Percentiles rank a stretch among this genome's conserved stretches.
Evolutionary conservation across 1,284 basidiomycete species (phyloP).

Genomic region (Leccinum fallax): DNA sequence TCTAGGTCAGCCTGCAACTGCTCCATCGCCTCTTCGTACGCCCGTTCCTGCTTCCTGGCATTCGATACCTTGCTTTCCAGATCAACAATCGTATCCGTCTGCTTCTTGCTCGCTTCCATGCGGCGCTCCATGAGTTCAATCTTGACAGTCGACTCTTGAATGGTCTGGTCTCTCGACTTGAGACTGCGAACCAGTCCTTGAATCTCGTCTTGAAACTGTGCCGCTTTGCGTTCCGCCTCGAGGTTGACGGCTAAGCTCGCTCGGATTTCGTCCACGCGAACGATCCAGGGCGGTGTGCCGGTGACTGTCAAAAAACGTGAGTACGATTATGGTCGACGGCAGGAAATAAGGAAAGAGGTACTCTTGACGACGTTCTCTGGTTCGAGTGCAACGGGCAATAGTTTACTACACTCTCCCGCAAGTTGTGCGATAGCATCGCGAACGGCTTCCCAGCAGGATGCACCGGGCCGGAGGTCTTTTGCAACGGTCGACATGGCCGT

Average conservation of each 20-base stretch:
- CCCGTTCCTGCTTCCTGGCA: slow-evolving; percentile 82
- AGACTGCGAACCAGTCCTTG: slow-evolving; percentile 84
- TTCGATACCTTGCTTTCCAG: slow-evolving; percentile 83
- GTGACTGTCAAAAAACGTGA: slow-evolving; percentile 52
- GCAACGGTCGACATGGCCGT: slow-evolving; percentile 71
- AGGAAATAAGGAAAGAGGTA: slow-evolving; percentile 40
- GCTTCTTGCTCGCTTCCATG: slow-evolving; percentile 84
- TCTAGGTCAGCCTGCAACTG: slow-evolving; percentile 91
- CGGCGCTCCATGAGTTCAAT: slow-evolving; percentile 93
- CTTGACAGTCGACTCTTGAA: slow-evolving; percentile 90
- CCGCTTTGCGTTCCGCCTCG: slow-evolving; percentile 88
- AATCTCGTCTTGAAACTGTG: slow-evolving; percentile 86
- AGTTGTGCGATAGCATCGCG: slow-evolving; percentile 70
- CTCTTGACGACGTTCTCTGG: slow-evolving; percentile 79
- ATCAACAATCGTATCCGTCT: slow-evolving; percentile 81
- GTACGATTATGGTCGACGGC: background rate
- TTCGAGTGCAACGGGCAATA: slow-evolving; percentile 74
- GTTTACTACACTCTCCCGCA: slow-evolving; percentile 66
- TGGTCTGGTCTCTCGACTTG: slow-evolving; percentile 83
- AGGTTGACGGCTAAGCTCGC: slow-evolving; percentile 82
- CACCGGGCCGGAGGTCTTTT: slow-evolving; percentile 64
- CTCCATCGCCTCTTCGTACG: slow-evolving; percentile 92
- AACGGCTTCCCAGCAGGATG: slow-evolving; percentile 78
- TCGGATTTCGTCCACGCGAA: slow-evolving; percentile 87
- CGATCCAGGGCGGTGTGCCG: slow-evolving; percentile 84